Evolutionary conservation across 2,329 filamentous ascomycete genomes (phyloP).

Genomic region (Nemania sp.): DNA sequence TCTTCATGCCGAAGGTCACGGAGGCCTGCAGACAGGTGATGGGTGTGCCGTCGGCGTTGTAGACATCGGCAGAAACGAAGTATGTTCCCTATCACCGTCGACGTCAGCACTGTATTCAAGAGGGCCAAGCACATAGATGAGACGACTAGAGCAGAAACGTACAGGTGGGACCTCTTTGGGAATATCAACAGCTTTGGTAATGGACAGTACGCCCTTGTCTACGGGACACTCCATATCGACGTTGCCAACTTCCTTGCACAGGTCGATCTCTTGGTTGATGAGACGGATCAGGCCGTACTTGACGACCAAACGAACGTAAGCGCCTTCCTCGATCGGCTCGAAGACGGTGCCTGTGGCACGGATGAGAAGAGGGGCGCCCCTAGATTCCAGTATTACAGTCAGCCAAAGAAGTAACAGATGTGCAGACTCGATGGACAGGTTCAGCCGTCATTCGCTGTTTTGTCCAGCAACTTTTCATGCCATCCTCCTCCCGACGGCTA

Average conservation of each 20-base stretch:
- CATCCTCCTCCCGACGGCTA: too few relatives aligned
- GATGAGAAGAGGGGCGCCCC: slow-evolving; percentile 78
- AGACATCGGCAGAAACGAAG: slow-evolving; percentile 84
- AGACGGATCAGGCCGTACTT: slow-evolving; percentile 94
- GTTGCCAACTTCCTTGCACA: slow-evolving; percentile 87
- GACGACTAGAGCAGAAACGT: slow-evolving; percentile 45
- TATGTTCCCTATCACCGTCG: slow-evolving; percentile 73
- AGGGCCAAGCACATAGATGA: neutral
- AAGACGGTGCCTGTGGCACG: slow-evolving; percentile 75
- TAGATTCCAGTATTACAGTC: slow-evolving; percentile 44
- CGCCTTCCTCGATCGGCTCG: slow-evolving; percentile 73
- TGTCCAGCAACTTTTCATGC: too few relatives aligned
- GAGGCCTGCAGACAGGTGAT: slow-evolving; percentile 86
- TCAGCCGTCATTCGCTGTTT: too few relatives aligned
- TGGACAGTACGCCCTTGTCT: slow-evolving; percentile 71
- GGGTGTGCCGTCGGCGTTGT: slow-evolving; percentile 68
- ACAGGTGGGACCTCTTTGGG: slow-evolving; percentile 88
- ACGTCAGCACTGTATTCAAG: neutral
- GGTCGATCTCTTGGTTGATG: slow-evolving; percentile 76
- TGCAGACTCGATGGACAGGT: neutral
- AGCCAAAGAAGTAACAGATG: slow-evolving; percentile 33
- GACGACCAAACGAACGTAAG: slow-evolving; percentile 80
- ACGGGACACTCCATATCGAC: slow-evolving; percentile 90
- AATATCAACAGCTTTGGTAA: slow-evolving; percentile 82
- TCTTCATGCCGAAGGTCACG: slow-evolving; percentile 61